Base-by-base conservation (phyloP, 352 stramenopile species). In the Globisporangium carolinianum region DNA sequence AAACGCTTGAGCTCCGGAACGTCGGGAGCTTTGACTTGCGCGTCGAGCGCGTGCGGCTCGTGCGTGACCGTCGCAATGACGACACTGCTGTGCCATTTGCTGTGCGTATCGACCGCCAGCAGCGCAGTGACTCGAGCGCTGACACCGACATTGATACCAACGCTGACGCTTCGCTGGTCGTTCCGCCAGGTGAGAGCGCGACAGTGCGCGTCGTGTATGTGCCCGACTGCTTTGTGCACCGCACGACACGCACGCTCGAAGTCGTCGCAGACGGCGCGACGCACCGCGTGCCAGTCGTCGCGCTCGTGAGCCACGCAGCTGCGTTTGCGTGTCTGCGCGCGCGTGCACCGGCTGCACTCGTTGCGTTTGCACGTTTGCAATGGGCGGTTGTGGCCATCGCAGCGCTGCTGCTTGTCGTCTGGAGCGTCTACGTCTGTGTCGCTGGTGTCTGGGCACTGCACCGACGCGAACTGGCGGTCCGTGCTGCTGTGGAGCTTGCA, bases 321-420 rank as follows among this genome's bases (percentile, higher is more conserved):
- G 58, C 66, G 38, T 75, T 77, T 45, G 61, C 49, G 48, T 76
- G 69, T 42, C 50, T 72, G 47, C 69, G 58, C 5, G 69, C 67
- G 47, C 62, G 56, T 3, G 51, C 63, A 17, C 35, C 66, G 48
- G 35, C 43, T 15, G 17, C 38, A n/a, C 41, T 64, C 12, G 45
- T 53, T 24, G 37, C 37, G 47, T 48, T 67, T 15, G 43, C 60
- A 15, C 47, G 54, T 15, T 45, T 35, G 47, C 17, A 47, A 9
- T 75, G 71, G 71, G 52, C 59, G 5, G 0, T 72, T 14, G 52
- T 24, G 8, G 38, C 24, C 12, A 12, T 45, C 7, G 32, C 48
- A 6, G 58, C 58, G 8, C 8, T 32, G 32, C 5, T 43, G 2
- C n/a, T 51, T 8, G 32, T 24, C 4, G 1, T 59, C 12, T 64